phyloP scores from a whole-genome alignment of 192 early-diverging fungal genomes.

The Coemansia sp. region DNA sequence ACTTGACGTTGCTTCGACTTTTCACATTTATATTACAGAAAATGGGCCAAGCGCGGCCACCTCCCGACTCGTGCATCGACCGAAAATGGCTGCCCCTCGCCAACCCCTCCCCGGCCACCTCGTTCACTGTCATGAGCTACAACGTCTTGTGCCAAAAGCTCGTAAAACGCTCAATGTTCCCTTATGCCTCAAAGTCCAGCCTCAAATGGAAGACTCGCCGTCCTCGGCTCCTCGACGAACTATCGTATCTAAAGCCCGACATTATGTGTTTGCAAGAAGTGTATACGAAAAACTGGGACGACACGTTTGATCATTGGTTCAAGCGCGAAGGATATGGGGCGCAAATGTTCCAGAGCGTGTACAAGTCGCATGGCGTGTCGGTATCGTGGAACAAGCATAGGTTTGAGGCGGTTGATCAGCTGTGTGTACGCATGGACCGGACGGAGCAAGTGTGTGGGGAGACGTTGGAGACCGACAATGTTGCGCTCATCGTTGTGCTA shows the following conservation, averaged over 20 bases:
- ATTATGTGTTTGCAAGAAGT: conserved; percentile 65
- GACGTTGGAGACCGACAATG: conserved; percentile 39
- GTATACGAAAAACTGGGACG: conserved; percentile 42
- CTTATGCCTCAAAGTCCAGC: conserved; percentile 56
- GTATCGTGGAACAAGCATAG: conserved; percentile 41
- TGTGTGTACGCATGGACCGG: conserved; percentile 24
- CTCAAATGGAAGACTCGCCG: conserved; percentile 58
- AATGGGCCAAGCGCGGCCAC: neutral
- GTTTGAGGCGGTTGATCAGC: conserved; percentile 32
- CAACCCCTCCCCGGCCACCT: neutral
- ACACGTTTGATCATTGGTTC: conserved; percentile 21
- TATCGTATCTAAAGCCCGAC: conserved; percentile 49
- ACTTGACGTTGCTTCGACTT: neutral
- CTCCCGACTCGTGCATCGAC: conserved; percentile 28
- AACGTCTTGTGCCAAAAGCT: conserved; percentile 62
- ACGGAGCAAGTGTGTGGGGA: conserved; percentile 35
- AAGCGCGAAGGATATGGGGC: conserved; percentile 32
- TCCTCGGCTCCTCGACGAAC: conserved; percentile 51
- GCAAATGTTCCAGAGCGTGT: conserved; percentile 31
- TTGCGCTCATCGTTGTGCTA: conserved; percentile 37
- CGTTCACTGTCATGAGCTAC: conserved; percentile 61
- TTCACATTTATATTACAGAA: neutral
- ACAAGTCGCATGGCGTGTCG: conserved; percentile 37
- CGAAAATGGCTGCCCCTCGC: conserved; percentile 35
- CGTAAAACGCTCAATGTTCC: conserved; percentile 57